Evolutionary conservation across 257 asterid species (phyloP), one percentile per base, ranked within the genome.

Genomic region (Capsicum pubescens): DNA sequence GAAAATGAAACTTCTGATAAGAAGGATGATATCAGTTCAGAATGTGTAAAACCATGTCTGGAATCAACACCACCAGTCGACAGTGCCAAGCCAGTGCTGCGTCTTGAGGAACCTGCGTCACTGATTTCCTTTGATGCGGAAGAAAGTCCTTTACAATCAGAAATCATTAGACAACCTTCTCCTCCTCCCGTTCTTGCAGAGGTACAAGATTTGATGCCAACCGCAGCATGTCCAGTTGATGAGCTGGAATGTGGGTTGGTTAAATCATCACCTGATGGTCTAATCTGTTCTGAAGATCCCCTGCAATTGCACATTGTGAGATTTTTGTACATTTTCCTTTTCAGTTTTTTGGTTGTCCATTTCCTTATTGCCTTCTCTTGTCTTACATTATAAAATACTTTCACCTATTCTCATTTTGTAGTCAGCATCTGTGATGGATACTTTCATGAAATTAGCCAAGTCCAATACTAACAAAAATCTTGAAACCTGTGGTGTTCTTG

Each of bases 401-500:
- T 21, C 55, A 32, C 77, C 66, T 32, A 69, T 87, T 55, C 81
- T 48, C 85, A 84, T 84, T 82, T 81, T 84, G 81, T 94, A 94
- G 99, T 86, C 98, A 88, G 90, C 97, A 35, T 87, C 91, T 58
- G 86, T 96, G 92, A 96, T 96, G 99, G 92, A 94, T 88, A 90
- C 92, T 86, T 96, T 96, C 90, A 90, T 96, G 98, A 94, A 88
- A 90, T 89, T 94, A 84, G 98, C 99, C 0, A 94, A 94, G 92
- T 92, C 94, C 71, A 94, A 94, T 88, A 96, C 98, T 79, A 84
- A 90, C 87, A 96, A 90, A 85, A 92, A 92, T 89, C 92, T 96
- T 68, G 98, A 96, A 91, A 96, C 99, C 79, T 96, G 99, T 83
- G 99, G 98, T 17, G 91, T 96, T 86, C 98, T 96, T 84, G 98